Evolutionary conservation across 768 basidiomycete genomes (phyloP).

Genomic region (Collybia sp.): DNA sequence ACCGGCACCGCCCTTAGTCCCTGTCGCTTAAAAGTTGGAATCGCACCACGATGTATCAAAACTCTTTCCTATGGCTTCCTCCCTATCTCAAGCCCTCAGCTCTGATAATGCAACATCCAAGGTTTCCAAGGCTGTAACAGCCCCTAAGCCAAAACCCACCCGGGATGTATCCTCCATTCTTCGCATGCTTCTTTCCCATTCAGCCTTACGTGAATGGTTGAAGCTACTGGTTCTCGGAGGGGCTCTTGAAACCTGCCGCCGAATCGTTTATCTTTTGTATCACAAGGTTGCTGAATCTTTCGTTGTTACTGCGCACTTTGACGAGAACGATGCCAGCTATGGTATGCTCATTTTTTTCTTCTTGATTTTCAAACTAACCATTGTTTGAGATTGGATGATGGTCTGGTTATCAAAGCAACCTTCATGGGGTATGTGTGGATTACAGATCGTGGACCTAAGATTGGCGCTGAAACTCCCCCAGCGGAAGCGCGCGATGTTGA

Average conservation of each 20-base stretch:
- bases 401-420: constrained; percentile 61
- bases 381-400: constrained; percentile 60
- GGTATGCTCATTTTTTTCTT: constrained; percentile 28
- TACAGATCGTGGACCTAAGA: not conserved
- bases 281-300: constrained; percentile 41
- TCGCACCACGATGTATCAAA: no score
- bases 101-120: constrained; percentile 1
- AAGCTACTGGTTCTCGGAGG: constrained; percentile 62
- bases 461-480: constrained; percentile 13
- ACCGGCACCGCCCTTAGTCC: no score
- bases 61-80: no score
- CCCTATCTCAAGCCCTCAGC: no score
- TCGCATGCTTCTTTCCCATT: constrained; percentile 43
- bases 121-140: no score
- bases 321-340: constrained; percentile 53
- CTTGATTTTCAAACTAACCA: not conserved
- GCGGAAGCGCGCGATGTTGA: constrained; percentile 10
- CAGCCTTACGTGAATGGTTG: constrained; percentile 58
- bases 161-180: constrained; percentile 27
- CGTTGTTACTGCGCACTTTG: constrained; percentile 59
- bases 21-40: no score
- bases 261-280: constrained; percentile 39
- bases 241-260: constrained; percentile 52
- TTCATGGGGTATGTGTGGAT: constrained; percentile 43
- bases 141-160: no score